Conservation (phyloP, 805 yeast genomes). For the Ogataea dorogensis region DNA sequence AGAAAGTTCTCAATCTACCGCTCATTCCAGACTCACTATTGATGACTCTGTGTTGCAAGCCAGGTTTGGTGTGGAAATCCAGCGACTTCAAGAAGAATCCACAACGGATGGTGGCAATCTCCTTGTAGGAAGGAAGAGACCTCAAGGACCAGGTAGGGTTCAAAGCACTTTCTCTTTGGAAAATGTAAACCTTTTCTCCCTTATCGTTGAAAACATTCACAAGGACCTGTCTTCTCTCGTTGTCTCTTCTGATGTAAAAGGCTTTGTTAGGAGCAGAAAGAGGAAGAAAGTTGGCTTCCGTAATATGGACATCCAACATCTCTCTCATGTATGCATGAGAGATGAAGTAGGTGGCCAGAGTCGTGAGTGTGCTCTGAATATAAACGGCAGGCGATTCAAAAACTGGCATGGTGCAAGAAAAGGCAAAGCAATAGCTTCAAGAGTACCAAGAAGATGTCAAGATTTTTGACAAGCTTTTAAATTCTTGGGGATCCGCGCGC, state of each 20-base stretch:
- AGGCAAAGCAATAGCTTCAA: slow-evolving; percentile 13
- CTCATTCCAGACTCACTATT: slow-evolving; percentile 35
- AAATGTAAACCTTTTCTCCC: slow-evolving; percentile 44
- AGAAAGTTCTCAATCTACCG: slow-evolving; percentile 47
- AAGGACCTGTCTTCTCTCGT: slow-evolving; percentile 41
- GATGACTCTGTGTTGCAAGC: slow-evolving; percentile 45
- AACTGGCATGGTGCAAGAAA: slow-evolving; percentile 35
- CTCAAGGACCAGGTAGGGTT: slow-evolving; percentile 54
- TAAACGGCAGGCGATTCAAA: slow-evolving; percentile 49
- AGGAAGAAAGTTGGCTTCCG: slow-evolving; percentile 42
- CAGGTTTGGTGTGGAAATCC: slow-evolving; percentile 47
- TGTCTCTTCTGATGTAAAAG: slow-evolving; percentile 48
- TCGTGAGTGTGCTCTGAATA: slow-evolving; percentile 39
- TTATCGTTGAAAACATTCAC: slow-evolving; percentile 49
- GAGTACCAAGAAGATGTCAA: slow-evolving; percentile 11
- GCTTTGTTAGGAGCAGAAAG: slow-evolving; percentile 40
- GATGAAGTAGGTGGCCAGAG: slow-evolving; percentile 42
- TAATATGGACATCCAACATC: slow-evolving; percentile 38
- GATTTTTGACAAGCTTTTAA: slow-evolving; percentile 1
- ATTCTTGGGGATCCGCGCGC: slow-evolving; percentile 9
- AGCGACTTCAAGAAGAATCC: slow-evolving; percentile 46
- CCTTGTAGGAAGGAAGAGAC: slow-evolving; percentile 42
- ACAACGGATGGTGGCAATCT: slow-evolving; percentile 50
- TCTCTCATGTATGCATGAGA: slow-evolving; percentile 42
- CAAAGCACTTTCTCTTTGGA: slow-evolving; percentile 48